Conservation (phyloP, 441 rosid species). For the Macaranga tanarius region DNA sequence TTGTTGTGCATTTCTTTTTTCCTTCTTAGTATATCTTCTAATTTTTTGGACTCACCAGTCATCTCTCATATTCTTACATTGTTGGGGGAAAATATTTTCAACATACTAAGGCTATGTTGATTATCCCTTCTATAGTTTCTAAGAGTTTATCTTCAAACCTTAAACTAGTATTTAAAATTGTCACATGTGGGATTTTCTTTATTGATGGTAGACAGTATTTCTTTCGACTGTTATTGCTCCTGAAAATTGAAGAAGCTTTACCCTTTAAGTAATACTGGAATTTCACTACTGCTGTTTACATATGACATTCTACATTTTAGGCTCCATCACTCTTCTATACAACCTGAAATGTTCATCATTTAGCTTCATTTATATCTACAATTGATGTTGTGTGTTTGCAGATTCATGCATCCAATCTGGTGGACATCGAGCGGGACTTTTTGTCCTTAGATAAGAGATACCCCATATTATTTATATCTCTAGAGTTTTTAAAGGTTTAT, state of each 20-base stretch:
- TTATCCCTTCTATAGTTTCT: slow-evolving; percentile 20
- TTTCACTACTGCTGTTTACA: neutral
- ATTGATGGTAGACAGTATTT: slow-evolving; percentile 4
- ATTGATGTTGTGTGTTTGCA: slow-evolving; percentile 40
- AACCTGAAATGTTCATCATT: slow-evolving; percentile 11
- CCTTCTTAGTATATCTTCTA: neutral
- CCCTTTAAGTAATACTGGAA: neutral
- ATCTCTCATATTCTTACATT: neutral
- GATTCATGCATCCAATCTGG: slow-evolving; percentile 70
- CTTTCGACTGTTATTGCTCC: slow-evolving; percentile 13
- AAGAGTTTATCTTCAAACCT: neutral
- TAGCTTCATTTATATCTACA: slow-evolving; percentile 10
- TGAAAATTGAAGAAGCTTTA: slow-evolving; percentile 4
- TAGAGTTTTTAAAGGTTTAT: slow-evolving; percentile 82
- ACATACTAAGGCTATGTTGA: slow-evolving; percentile 3
- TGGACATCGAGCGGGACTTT: slow-evolving; percentile 81
- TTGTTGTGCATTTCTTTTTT: neutral
- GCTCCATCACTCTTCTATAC: neutral
- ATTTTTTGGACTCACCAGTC: neutral
- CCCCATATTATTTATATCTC: slow-evolving; percentile 77
- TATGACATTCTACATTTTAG: neutral
- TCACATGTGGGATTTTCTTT: slow-evolving; percentile 10
- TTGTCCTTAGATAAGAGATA: slow-evolving; percentile 67
- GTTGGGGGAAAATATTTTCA: neutral
- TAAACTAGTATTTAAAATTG: slow-evolving; percentile 11